Evolutionary conservation across 495 filamentous ascomycete species (phyloP).

Genomic region (Lasiosphaeriaceae sp.): DNA sequence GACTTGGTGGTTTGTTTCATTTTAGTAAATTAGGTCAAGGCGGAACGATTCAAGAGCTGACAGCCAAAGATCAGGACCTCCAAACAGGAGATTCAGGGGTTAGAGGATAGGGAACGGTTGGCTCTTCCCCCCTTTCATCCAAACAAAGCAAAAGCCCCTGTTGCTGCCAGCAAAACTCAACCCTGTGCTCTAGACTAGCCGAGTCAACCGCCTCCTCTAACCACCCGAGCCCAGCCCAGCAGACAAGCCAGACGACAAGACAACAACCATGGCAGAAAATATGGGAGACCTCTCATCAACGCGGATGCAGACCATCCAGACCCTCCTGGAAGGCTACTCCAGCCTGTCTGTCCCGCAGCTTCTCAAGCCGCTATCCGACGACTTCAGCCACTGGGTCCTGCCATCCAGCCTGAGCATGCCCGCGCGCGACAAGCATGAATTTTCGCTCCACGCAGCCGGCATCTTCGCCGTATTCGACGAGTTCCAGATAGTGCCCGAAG

Average conservation of each 20-base stretch:
- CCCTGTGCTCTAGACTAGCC: no score
- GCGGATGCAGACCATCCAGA: constrained; percentile 22
- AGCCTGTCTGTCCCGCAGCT: constrained; percentile 30
- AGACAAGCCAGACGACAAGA: background rate
- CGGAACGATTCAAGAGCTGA: no score
- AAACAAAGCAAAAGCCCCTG: no score
- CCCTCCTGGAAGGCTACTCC: constrained; percentile 34
- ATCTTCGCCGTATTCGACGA: constrained; percentile 36
- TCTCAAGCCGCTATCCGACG: constrained; percentile 23
- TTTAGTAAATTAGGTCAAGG: no score
- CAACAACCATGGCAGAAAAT: background rate
- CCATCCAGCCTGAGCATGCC: constrained; percentile 35
- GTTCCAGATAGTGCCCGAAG: constrained; percentile 35
- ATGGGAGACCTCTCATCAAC: background rate
- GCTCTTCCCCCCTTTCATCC: no score
- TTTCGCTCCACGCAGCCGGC: constrained; percentile 28
- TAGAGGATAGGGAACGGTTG: no score
- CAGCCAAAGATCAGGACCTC: no score
- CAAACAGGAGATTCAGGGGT: no score
- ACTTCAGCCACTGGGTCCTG: constrained; percentile 35
- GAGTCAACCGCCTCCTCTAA: no score
- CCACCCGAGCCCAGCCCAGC: no score
- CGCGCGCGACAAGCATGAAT: constrained; percentile 27
- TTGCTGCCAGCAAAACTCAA: no score
- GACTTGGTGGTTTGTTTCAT: no score